Conservation (phyloP, 495 filamentous ascomycete species). For the Penicillium mononematosum region DNA sequence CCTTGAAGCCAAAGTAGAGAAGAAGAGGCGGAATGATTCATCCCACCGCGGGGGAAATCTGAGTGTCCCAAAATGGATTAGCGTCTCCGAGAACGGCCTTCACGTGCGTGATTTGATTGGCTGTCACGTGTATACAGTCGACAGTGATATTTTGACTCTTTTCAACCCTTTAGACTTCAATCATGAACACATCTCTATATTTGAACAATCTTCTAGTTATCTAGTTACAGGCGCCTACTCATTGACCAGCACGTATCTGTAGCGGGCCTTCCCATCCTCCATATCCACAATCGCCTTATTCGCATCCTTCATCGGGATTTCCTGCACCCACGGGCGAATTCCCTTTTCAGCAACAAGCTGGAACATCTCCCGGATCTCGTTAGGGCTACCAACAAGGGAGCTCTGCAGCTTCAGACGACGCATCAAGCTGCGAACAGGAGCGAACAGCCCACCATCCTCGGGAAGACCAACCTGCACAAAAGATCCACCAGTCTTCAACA, state of each 20-base stretch:
- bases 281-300: slow-evolving; percentile 72
- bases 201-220: not conserved
- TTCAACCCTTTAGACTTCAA: not conserved
- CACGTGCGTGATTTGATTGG: slow-evolving; percentile 20
- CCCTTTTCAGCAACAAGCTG: slow-evolving; percentile 69
- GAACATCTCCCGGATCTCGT: slow-evolving; percentile 80
- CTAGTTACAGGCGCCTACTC: slow-evolving; percentile 22
- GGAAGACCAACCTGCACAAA: slow-evolving; percentile 80
- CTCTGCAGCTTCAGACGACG: slow-evolving; percentile 70
- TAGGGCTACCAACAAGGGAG: slow-evolving; percentile 67
- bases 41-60: slow-evolving; percentile 11
- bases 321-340: slow-evolving; percentile 70
- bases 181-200: not conserved
- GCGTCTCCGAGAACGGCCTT: slow-evolving; percentile 36
- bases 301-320: slow-evolving; percentile 70
- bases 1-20: slow-evolving; percentile 5
- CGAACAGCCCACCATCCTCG: slow-evolving; percentile 63
- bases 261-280: slow-evolving; percentile 67
- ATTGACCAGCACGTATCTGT: slow-evolving; percentile 74
- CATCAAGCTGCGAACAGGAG: slow-evolving; percentile 59
- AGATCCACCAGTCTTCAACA: slow-evolving; percentile 66
- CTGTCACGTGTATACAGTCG: not conserved
- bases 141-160: not conserved
- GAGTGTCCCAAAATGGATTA: slow-evolving; percentile 13
- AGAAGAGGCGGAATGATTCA: slow-evolving; percentile 16